Evolutionary conservation across 768 basidiomycete species (phyloP).

Genomic region (Boletellus sp.): DNA sequence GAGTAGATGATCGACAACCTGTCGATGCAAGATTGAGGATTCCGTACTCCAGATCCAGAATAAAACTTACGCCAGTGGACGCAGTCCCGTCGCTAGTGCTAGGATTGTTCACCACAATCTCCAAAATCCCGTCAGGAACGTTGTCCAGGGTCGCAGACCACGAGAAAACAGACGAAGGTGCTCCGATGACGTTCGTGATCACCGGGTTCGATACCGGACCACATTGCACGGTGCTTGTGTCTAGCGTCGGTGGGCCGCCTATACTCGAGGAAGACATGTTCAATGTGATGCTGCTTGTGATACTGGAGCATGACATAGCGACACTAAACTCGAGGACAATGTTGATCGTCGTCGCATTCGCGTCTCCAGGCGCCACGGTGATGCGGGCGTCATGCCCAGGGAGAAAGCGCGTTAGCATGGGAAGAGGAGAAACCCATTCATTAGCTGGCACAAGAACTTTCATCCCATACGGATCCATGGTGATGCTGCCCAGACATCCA

Average conservation of each 20-base stretch:
- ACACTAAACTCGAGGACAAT: conserved; percentile 78
- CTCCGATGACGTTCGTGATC: conserved; percentile 49
- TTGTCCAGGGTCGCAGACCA: conserved; percentile 74
- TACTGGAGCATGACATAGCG: conserved; percentile 67
- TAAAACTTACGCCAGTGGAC: conserved; percentile 52
- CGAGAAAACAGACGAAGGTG: conserved; percentile 56
- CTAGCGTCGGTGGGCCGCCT: conserved; percentile 53
- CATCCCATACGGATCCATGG: conserved; percentile 73
- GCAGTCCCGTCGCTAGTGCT: conserved; percentile 37
- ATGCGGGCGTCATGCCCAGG: conserved; percentile 88
- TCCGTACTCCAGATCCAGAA: not conserved
- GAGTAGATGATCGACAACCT: conserved; percentile 73
- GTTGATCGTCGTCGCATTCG: conserved; percentile 54
- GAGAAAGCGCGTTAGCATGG: conserved; percentile 71
- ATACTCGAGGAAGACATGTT: conserved; percentile 67
- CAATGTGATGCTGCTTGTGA: conserved; percentile 62
- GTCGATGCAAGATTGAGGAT: conserved; percentile 9
- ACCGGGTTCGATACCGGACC: conserved; percentile 44
- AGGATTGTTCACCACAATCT: conserved; percentile 64
- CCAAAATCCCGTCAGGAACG: conserved; percentile 80
- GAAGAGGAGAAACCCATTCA: conserved; percentile 69
- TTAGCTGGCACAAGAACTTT: conserved; percentile 69
- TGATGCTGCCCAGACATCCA: conserved; percentile 68
- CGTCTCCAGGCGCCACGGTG: conserved; percentile 33
- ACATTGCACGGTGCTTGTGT: conserved; percentile 44